A percentile compares a stretch with the other conserved stretches of the same genome.
Evolutionary conservation across 2,329 filamentous ascomycete genomes (phyloP).

Genomic region (Colletotrichum zoysiae): DNA sequence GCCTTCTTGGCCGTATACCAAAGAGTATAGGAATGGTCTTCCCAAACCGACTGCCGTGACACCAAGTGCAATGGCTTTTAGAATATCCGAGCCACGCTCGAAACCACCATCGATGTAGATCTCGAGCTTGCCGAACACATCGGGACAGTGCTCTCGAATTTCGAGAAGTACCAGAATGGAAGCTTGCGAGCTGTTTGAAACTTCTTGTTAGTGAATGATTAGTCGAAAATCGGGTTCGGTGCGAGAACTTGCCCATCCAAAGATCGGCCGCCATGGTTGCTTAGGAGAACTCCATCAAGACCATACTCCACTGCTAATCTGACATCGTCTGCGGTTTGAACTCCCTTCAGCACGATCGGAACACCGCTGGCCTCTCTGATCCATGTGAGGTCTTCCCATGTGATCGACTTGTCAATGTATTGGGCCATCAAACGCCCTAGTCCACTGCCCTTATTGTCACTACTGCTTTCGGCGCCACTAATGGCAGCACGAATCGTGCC

Average conservation of each 20-base stretch:
- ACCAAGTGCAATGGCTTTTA: conserved; percentile 76
- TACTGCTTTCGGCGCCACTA: conserved; percentile 59
- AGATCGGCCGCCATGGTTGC: conserved; percentile 76
- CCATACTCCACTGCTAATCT: conserved; percentile 69
- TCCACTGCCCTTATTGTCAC: conserved; percentile 66
- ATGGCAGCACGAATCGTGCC: conserved; percentile 55
- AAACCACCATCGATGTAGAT: conserved; percentile 76
- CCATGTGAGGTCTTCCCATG: conserved; percentile 76
- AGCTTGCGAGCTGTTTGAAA: conserved; percentile 50
- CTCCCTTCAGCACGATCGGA: conserved; percentile 76
- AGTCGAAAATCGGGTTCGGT: conserved; percentile 58
- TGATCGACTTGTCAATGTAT: conserved; percentile 67
- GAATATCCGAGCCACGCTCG: conserved; percentile 74
- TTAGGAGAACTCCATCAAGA: conserved; percentile 75
- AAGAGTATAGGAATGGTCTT: conserved; percentile 72
- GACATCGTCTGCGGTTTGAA: conserved; percentile 75
- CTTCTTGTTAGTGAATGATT: conserved; percentile 63
- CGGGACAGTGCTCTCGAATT: conserved; percentile 63
- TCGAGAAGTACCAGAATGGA: conserved; percentile 41
- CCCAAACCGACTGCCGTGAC: conserved; percentile 75
- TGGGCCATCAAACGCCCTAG: conserved; percentile 60
- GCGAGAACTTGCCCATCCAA: conserved; percentile 54
- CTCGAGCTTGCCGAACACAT: conserved; percentile 48
- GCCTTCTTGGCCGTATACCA: conserved; percentile 55
- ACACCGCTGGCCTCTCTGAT: conserved; percentile 61